These are phyloP conservation scores for Ophiostoma piceae DNA, from an alignment of 2,329 filamentous ascomycete species.

Conservation along the genomic window DNA sequence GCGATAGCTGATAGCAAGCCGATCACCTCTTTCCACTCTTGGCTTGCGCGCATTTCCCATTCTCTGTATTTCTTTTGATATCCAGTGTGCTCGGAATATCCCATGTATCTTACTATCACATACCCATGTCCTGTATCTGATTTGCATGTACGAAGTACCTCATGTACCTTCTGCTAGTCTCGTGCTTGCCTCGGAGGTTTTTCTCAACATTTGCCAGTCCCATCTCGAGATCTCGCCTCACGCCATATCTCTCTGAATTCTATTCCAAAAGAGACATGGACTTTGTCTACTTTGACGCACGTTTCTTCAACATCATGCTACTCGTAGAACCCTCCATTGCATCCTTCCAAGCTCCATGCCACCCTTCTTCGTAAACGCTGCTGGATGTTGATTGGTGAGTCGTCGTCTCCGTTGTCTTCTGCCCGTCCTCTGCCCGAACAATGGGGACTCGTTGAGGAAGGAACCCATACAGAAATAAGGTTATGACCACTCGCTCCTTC, in stretches of 20 bases:
- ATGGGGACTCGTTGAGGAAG: not conserved
- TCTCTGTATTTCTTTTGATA: not conserved
- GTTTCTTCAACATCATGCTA: slow-evolving; percentile 10
- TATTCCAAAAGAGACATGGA: no score
- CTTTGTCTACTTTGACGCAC: not conserved
- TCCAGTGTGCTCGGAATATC: no score
- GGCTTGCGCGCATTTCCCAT: not conserved
- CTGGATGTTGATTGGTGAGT: not conserved
- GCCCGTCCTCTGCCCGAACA: slow-evolving; percentile 1
- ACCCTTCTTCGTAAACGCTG: not conserved
- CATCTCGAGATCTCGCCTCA: not conserved
- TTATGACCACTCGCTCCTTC: not conserved
- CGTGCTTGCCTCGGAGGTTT: not conserved
- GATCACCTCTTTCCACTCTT: not conserved
- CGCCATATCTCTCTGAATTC: not conserved
- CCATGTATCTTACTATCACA: no score
- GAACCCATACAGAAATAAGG: not conserved
- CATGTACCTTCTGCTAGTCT: not conserved
- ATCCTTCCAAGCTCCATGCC: not conserved
- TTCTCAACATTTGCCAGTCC: not conserved
- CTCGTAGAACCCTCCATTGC: not conserved
- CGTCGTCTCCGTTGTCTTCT: not conserved
- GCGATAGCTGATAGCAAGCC: not conserved
- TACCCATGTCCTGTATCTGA: no score
- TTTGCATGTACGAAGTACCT: not conserved